These are phyloP conservation scores for Nannochloropsis salina DNA, from an alignment of 108 stramenopile genomes.

Conservation along the genomic window DNA sequence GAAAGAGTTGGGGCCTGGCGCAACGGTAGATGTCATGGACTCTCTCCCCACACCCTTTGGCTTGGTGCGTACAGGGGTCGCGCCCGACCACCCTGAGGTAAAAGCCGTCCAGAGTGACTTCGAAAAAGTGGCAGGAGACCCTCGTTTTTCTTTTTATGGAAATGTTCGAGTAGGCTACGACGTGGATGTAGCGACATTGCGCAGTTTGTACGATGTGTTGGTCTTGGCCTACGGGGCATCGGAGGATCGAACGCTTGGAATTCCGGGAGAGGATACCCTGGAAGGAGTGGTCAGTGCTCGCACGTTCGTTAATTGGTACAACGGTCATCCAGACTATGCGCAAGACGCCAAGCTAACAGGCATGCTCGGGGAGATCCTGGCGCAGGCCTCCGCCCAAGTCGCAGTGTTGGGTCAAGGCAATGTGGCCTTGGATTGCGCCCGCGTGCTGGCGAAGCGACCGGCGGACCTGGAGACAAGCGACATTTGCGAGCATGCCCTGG, in stretches of 20 bases:
- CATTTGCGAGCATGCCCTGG: slow-evolving; percentile 67
- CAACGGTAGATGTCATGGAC: slow-evolving; percentile 75
- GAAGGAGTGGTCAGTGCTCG: slow-evolving; percentile 66
- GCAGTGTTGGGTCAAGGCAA: slow-evolving; percentile 94
- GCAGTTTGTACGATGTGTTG: slow-evolving; percentile 53
- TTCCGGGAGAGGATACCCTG: slow-evolving; percentile 35
- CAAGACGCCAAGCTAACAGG: not conserved
- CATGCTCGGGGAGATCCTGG: not conserved
- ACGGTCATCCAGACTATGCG: slow-evolving; percentile 55
- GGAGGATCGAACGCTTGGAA: slow-evolving; percentile 31
- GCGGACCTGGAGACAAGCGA: slow-evolving; percentile 68
- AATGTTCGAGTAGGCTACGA: slow-evolving; percentile 59
- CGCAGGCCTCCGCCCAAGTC: slow-evolving; percentile 37
- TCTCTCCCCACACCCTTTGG: slow-evolving; percentile 83
- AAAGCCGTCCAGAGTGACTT: slow-evolving; percentile 93
- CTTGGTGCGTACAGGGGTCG: slow-evolving; percentile 87
- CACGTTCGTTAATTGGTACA: slow-evolving; percentile 52
- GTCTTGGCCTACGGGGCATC: slow-evolving; percentile 80
- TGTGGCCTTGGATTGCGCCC: slow-evolving; percentile 90
- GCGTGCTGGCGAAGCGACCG: slow-evolving; percentile 72
- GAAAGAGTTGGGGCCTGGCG: slow-evolving; percentile 25
- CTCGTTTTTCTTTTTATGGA: slow-evolving; percentile 62
- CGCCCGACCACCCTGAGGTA: slow-evolving; percentile 97
- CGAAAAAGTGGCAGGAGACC: slow-evolving; percentile 46
- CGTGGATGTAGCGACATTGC: slow-evolving; percentile 25